Evolutionary conservation across 768 basidiomycete genomes (phyloP).

Genomic region (Auriscalpium vulgare): DNA sequence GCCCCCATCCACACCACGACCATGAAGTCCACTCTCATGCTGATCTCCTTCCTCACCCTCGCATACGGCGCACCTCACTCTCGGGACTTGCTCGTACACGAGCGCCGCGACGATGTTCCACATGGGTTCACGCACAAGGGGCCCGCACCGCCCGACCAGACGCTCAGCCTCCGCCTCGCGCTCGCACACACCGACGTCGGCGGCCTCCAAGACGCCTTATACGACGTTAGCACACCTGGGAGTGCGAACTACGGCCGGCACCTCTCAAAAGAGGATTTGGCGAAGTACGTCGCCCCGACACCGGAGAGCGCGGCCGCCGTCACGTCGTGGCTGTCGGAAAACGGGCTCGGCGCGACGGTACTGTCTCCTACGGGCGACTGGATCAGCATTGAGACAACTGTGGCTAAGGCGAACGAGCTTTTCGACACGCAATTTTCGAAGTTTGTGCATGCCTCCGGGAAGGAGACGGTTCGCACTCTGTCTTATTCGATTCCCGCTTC

Average conservation of each 20-base stretch:
- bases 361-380: conserved; percentile 16
- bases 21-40: background rate
- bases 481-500: conserved; percentile 14
- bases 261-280: background rate
- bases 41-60: background rate
- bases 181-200: background rate
- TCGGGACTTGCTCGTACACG: background rate
- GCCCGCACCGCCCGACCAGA: background rate
- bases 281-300: conserved; percentile 10
- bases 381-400: conserved; percentile 10
- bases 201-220: background rate
- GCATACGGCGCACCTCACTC: background rate
- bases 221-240: background rate
- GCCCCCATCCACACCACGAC: too few relatives aligned
- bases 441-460: conserved; percentile 13
- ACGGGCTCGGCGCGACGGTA: conserved; percentile 6
- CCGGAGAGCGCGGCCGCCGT: conserved; percentile 7
- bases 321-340: conserved; percentile 7
- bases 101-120: background rate
- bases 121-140: background rate
- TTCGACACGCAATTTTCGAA: conserved; percentile 10
- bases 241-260: background rate
- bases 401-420: conserved; percentile 12
- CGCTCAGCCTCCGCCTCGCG: background rate
- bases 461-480: conserved; percentile 12